Conservation (phyloP, 768 basidiomycete species). For the Chalciporus chontae region DNA sequence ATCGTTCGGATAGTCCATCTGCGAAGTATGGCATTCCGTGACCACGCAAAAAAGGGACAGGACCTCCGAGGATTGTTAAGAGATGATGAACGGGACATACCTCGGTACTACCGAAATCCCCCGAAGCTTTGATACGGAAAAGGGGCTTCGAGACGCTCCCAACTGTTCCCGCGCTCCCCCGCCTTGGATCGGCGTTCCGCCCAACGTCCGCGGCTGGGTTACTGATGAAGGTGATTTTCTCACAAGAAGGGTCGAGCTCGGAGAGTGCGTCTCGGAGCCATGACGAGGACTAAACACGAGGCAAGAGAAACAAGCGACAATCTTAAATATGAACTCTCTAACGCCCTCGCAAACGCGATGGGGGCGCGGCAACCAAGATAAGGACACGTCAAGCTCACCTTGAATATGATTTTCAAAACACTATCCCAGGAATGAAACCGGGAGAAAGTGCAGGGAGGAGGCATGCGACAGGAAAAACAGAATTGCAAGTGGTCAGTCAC, state of each 20-base stretch:
- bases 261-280: conserved; percentile 92
- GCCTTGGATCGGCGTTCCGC: conserved; percentile 6
- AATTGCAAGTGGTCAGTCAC: conserved; percentile 7
- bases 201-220: conserved; percentile 49
- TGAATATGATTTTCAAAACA: conserved; percentile 80
- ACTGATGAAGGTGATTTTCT: conserved; percentile 79
- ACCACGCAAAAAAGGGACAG: neutral
- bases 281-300: conserved; percentile 55
- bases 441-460: neutral
- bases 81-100: conserved; percentile 34
- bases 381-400: conserved; percentile 43
- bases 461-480: neutral
- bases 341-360: neutral
- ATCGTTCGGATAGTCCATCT: conserved; percentile 98
- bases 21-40: neutral
- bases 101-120: conserved; percentile 84
- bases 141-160: conserved; percentile 43
- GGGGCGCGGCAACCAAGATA: neutral
- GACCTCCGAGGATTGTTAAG: neutral
- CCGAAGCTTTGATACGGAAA: conserved; percentile 76
- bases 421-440: conserved; percentile 33
- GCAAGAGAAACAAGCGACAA: neutral
- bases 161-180: conserved; percentile 6
- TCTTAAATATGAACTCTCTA: neutral
- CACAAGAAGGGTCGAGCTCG: conserved; percentile 86